Conservation (phyloP, 2,329 filamentous ascomycete species). For the Aspergillus fischeri region DNA sequence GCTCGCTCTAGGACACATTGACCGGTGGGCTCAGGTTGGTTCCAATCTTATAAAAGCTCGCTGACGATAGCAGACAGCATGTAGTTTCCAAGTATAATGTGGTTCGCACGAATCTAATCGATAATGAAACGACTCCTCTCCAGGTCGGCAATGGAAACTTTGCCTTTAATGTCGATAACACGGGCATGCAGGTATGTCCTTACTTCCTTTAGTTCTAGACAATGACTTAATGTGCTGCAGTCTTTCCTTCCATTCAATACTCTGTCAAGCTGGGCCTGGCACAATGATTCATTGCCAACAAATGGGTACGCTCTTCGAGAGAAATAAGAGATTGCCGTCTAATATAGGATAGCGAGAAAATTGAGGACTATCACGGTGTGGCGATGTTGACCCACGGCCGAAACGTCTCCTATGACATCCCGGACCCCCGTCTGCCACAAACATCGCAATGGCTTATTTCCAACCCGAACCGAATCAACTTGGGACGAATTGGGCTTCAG, state of each 20-base stretch:
- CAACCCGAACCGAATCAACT: constrained; percentile 14
- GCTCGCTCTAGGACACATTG: background rate
- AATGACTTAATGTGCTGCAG: background rate
- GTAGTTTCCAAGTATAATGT: constrained; percentile 13
- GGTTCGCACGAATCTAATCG: constrained; percentile 6
- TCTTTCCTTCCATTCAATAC: constrained; percentile 14
- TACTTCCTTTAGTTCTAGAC: too few species aligned
- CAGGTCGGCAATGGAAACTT: constrained; percentile 16
- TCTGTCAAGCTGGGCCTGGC: constrained; percentile 14
- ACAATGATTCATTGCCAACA: constrained; percentile 10
- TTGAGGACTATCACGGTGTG: constrained; percentile 8
- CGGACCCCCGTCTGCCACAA: constrained; percentile 8
- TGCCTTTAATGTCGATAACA: constrained; percentile 14
- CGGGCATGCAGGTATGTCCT: constrained; percentile 9
- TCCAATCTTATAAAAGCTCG: background rate
- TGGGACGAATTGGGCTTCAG: constrained; percentile 9
- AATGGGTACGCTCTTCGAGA: constrained; percentile 3
- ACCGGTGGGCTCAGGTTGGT: background rate
- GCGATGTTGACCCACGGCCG: constrained; percentile 8
- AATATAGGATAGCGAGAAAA: background rate
- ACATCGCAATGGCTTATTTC: constrained; percentile 13
- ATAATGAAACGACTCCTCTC: constrained; percentile 11
- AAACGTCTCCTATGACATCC: constrained; percentile 14
- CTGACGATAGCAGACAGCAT: background rate
- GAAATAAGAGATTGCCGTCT: background rate